These are phyloP conservation scores for Dorcoceras hygrometricum DNA, from an alignment of 257 asterid genomes.

Conservation along the genomic window DNA sequence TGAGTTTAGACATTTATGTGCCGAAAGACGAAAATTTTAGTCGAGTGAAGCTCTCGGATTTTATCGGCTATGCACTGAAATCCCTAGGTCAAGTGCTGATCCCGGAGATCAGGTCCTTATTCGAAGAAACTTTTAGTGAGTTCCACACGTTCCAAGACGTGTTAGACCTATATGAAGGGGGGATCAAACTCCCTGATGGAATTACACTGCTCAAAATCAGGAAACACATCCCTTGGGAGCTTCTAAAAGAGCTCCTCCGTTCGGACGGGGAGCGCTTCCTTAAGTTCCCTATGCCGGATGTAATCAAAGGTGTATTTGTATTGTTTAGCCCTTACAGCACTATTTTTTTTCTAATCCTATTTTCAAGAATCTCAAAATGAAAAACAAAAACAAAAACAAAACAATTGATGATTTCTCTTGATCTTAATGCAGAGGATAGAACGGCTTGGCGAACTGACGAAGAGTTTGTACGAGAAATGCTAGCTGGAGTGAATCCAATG, in stretches of 20 bases:
- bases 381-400: no score
- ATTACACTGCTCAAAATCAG: conserved; percentile 19
- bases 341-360: no score
- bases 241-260: conserved; percentile 45
- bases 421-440: conserved; percentile 53
- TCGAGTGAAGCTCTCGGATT: conserved; percentile 57
- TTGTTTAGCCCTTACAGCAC: background rate
- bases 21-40: conserved; percentile 72
- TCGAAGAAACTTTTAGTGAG: conserved; percentile 44
- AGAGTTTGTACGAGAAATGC: conserved; percentile 92
- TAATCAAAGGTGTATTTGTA: conserved; percentile 44
- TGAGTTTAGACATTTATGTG: conserved; percentile 54
- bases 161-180: conserved; percentile 43
- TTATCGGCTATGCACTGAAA: conserved; percentile 48
- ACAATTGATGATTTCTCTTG: no score
- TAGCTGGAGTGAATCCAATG: conserved; percentile 95
- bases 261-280: conserved; percentile 44
- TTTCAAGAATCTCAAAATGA: background rate
- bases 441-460: conserved; percentile 95
- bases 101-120: conserved; percentile 46
- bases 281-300: conserved; percentile 57
- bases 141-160: conserved; percentile 49
- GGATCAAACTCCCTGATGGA: conserved; percentile 39
- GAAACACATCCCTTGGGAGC: conserved; percentile 41
- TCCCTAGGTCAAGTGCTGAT: conserved; percentile 49